phyloP scores from a whole-genome alignment of 2,329 filamentous ascomycete genomes.

The Ascosphaera apis region DNA sequence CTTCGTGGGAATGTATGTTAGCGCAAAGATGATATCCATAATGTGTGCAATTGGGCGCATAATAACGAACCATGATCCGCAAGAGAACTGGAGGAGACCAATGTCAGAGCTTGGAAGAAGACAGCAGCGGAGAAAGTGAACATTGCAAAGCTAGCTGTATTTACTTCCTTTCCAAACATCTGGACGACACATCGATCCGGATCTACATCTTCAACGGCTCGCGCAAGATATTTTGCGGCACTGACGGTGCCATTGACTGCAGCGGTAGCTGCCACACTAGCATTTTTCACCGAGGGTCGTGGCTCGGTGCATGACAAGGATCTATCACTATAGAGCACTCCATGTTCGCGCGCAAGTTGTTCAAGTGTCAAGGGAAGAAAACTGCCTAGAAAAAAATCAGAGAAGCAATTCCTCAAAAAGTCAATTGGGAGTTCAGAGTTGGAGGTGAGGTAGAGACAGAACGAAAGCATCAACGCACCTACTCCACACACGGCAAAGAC shows the following conservation, averaged over 20 bases:
- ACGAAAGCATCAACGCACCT: conserved; percentile 24
- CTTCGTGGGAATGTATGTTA: conserved; percentile 6
- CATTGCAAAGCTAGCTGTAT: conserved; percentile 81
- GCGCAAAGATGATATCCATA: not conserved
- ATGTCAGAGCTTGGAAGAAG: conserved; percentile 58
- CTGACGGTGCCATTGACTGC: conserved; percentile 7
- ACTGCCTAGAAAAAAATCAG: conserved; percentile 32
- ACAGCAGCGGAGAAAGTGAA: conserved; percentile 86
- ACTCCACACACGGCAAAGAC: conserved; percentile 78
- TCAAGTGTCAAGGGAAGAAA: conserved; percentile 86
- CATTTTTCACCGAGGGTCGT: conserved; percentile 9
- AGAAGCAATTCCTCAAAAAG: conserved; percentile 1
- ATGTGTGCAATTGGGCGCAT: no score
- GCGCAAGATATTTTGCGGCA: conserved; percentile 1
- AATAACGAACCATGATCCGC: conserved; percentile 75
- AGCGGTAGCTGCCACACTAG: conserved; percentile 5
- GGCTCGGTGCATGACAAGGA: conserved; percentile 41
- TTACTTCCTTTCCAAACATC: conserved; percentile 54
- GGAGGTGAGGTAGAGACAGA: conserved; percentile 3
- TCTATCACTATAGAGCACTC: conserved; percentile 51
- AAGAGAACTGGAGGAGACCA: conserved; percentile 39
- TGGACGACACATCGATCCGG: conserved; percentile 50
- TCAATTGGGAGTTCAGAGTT: not conserved
- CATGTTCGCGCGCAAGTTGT: conserved; percentile 74
- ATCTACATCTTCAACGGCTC: conserved; percentile 7